Evolutionary conservation across 75 land plant genomes (phyloP), one percentile per base, ranked within the genome.

Genomic region (Sequoia sempervirens): DNA sequence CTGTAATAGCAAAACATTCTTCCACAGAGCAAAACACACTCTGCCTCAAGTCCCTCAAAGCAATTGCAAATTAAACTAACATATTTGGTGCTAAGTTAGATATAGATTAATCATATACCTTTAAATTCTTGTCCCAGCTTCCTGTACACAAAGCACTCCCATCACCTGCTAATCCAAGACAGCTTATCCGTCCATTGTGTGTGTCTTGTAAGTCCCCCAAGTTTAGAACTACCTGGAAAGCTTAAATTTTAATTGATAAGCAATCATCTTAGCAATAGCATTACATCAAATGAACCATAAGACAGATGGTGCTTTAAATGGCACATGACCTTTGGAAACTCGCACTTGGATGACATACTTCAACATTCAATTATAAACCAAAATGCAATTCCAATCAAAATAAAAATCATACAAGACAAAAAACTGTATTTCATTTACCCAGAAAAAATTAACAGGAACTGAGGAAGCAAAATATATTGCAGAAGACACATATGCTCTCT

Each of bases 61-160:
- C n/a, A n/a, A 81, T 13, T 3, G n/a, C 70, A 40, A 45, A 78
- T 8, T 23, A 15, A 41, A 41, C 47, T 43, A 76, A 26, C 12
- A 26, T 11, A 23, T 9, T 78, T 38, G 34, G 26, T 78, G 45
- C 46, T 12, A 20, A 20, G 18, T 78, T 81, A 52, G 43, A 36
- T 64, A 50, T 52, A 37, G 18, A 72, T 3, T 50, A 37, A 41
- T 18, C 30, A 85, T 87, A 81, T 46, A 94, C 99, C 99, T 96
- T 98, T 15, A 98, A 92, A 73, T 90, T 93, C 84, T 87, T 86
- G 88, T 98, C 99, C 91, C 91, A 96, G 87, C 99, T 98, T 82
- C 99, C 99, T 46, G 99, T 96, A 87, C 99, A 96, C 46, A 98
- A 90, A 54, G 99, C 99, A 91, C 95, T 94, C 75, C 99, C 99